phyloP scores from a whole-genome alignment of 2,329 filamentous ascomycete species.

The Cordyceps cateniannulata region DNA sequence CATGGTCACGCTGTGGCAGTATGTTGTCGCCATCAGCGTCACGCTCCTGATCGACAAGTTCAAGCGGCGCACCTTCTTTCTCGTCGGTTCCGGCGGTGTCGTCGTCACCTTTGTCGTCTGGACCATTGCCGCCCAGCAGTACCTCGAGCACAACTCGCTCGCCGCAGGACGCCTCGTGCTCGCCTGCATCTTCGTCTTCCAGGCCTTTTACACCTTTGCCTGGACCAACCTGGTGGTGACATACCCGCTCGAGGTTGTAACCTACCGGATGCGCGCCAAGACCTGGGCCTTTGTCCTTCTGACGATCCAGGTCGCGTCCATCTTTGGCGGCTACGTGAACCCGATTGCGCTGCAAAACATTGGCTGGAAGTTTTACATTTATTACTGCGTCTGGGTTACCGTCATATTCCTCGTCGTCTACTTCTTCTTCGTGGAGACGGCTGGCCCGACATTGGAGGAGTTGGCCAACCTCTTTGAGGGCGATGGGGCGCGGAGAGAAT shows the following conservation, averaged over 20 bases:
- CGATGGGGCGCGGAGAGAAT: constrained; percentile 10
- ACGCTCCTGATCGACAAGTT: constrained; percentile 31
- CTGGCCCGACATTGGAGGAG: constrained; percentile 30
- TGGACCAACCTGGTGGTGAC: constrained; percentile 38
- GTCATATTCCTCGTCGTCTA: constrained; percentile 31
- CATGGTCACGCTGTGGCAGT: constrained; percentile 36
- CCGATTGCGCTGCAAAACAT: constrained; percentile 31
- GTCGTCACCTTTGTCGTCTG: constrained; percentile 33
- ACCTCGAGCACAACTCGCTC: constrained; percentile 26
- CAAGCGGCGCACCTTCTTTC: constrained; percentile 32
- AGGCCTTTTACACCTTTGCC: constrained; percentile 34
- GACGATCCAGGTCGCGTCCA: constrained; percentile 31
- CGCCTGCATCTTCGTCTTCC: constrained; percentile 36
- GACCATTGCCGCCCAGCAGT: constrained; percentile 33
- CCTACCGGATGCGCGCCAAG: constrained; percentile 37
- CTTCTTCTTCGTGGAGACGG: constrained; percentile 35
- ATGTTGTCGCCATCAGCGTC: constrained; percentile 32
- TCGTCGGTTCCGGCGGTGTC: constrained; percentile 31
- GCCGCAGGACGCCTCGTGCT: constrained; percentile 29
- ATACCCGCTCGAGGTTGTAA: constrained; percentile 36
- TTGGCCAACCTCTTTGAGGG: constrained; percentile 22
- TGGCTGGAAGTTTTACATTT: constrained; percentile 36
- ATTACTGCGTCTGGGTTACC: constrained; percentile 34
- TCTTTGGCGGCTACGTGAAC: constrained; percentile 35
- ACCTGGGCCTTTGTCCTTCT: constrained; percentile 34